These are phyloP conservation scores for Dillenia turbinata DNA, from an alignment of 164 flowering plant species.

Conservation along the genomic window DNA sequence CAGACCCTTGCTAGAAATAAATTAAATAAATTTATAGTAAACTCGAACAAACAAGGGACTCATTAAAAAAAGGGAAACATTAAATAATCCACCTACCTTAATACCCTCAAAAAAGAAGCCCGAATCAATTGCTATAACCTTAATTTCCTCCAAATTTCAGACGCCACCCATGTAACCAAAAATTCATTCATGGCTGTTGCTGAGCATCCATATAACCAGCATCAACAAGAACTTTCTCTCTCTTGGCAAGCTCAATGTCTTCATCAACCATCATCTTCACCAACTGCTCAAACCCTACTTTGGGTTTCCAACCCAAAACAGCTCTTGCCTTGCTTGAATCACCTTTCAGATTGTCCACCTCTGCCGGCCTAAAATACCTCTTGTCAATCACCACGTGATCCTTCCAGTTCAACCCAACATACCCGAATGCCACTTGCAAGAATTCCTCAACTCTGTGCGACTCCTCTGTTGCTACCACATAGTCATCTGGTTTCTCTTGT, in stretches of 20 bases:
- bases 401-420: conserved; percentile 86
- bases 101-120: neutral
- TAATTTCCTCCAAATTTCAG: neutral
- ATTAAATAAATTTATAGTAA: conserved; percentile 3
- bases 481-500: conserved; percentile 90
- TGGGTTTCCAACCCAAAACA: conserved; percentile 89
- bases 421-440: conserved; percentile 81
- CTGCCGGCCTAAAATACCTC: conserved; percentile 89
- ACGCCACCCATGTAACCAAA: neutral
- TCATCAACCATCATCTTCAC: conserved; percentile 99
- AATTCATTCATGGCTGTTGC: conserved; percentile 66
- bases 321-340: conserved; percentile 76
- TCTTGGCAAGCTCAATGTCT: conserved; percentile 83
- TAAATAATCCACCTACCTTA: conserved; percentile 3
- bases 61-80: neutral
- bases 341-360: conserved; percentile 92
- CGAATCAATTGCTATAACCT: neutral
- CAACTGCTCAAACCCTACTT: conserved; percentile 81
- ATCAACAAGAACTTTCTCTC: conserved; percentile 97
- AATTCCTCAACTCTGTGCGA: conserved; percentile 93
- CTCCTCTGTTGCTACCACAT: conserved; percentile 97
- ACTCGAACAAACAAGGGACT: too few relatives aligned
- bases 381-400: conserved; percentile 92
- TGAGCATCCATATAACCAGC: conserved; percentile 96
- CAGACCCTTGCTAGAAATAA: conserved; percentile 2